phyloP scores from a whole-genome alignment of 345 rosid species.

The Raphanus raphanistrum region DNA sequence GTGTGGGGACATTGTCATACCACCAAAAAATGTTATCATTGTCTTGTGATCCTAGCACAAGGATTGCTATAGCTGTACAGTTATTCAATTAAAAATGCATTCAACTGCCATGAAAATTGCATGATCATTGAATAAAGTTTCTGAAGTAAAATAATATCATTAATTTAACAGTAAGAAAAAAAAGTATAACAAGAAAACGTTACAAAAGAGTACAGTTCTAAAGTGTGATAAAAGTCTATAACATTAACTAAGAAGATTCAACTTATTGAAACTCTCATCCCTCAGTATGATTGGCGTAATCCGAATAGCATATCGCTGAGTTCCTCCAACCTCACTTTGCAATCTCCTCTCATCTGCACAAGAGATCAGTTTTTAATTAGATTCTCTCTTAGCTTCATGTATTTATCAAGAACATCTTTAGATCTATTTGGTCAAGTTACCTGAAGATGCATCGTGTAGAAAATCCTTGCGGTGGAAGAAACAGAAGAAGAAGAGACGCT shows the following conservation, averaged over 20 bases:
- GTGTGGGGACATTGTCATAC: slow-evolving; percentile 22
- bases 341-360: slow-evolving; percentile 21
- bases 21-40: slow-evolving; percentile 1
- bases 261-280: slow-evolving; percentile 22
- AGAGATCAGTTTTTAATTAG: background rate
- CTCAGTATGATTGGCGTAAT: slow-evolving; percentile 27
- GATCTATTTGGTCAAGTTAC: slow-evolving; percentile 33
- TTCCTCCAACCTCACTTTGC: slow-evolving; percentile 26
- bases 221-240: slow-evolving; percentile 4
- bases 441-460: slow-evolving; percentile 60
- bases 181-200: slow-evolving; percentile 9
- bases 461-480: slow-evolving; percentile 49
- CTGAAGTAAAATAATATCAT: slow-evolving; percentile 21
- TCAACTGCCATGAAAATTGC: slow-evolving; percentile 15
- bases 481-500: slow-evolving; percentile 62
- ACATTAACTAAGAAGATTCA: slow-evolving; percentile 8
- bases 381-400: background rate
- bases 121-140: slow-evolving; percentile 21
- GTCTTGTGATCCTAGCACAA: slow-evolving; percentile 27
- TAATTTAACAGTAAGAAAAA: background rate
- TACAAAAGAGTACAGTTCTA: slow-evolving; percentile 14
- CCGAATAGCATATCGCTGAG: slow-evolving; percentile 18
- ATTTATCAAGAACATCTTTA: background rate
- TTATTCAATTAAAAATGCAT: slow-evolving; percentile 33
- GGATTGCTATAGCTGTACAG: slow-evolving; percentile 36